Evolutionary conservation across 176 grass and related monocot species (phyloP), one percentile per base, ranked within the genome.

Genomic region (Lolium perenne): DNA sequence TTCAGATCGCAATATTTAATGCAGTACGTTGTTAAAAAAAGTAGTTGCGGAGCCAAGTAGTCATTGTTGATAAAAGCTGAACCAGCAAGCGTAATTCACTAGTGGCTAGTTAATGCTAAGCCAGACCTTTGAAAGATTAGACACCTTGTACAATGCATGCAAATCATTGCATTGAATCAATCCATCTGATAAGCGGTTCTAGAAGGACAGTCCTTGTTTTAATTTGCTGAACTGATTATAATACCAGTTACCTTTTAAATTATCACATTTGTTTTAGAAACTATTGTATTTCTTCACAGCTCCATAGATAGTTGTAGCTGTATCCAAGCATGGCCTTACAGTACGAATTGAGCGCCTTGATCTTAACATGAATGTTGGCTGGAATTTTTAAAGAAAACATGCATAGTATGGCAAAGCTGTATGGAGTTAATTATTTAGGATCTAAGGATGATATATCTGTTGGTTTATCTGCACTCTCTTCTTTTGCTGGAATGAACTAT

Each of bases 391-490:
- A 68, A 11, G 38, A 1, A n/a, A 68, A 43, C 47, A 22, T 8
- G 14, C 3, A 71, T 25, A 14, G 71, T 56, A 38, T 88, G 4
- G 1, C n/a, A n/a, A 78, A 51, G 12, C 55, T 53, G 76, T 2
- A 8, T 73, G 11, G 7, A 21, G 26, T 55, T 54, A 8, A 74
- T 81, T 29, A 29, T 67, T 25, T 10, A 87, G 32, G 45, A 80
- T 40, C 46, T 15, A 74, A 54, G 22, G 60, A 20, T 77, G 35
- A 59, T 21, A 23, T 25, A 22, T 67, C 69, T 71, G 7, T 58
- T 83, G 40, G 22, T 8, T 87, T 87, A 14, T 58, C 8, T 88
- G 38, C 38, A 88, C 13, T 26, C 9, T 78, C 15, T 68, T 75
- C 17, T 82, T 64, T 83, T 83, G 38, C 13, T 88, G 43, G 56